Conservation (phyloP, 176 grass and related monocot species). For the Saccharum spontaneum region DNA sequence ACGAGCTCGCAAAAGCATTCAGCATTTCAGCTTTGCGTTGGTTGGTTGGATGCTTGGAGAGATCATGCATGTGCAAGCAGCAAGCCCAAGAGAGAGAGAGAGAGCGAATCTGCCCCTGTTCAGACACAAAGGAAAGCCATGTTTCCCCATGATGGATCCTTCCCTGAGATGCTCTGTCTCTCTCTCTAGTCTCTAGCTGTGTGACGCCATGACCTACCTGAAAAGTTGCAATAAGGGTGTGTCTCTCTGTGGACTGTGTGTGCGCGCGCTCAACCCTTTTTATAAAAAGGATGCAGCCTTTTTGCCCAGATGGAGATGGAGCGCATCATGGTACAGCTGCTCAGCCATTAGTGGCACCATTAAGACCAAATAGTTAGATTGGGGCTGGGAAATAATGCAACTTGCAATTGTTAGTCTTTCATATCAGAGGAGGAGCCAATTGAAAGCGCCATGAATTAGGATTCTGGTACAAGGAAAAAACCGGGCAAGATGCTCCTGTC, state of each 20-base stretch:
- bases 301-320: not conserved
- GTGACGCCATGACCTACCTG: constrained; percentile 20
- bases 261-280: not conserved
- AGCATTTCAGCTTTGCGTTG: not conserved
- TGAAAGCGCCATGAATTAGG: constrained; percentile 38
- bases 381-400: constrained; percentile 6
- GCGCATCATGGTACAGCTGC: constrained; percentile 16
- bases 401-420: constrained; percentile 13
- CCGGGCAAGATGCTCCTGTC: not conserved
- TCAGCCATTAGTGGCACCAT: constrained; percentile 23
- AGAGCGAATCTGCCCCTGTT: constrained; percentile 12
- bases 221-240: constrained; percentile 32
- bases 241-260: not conserved
- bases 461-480: constrained; percentile 20
- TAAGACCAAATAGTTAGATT: constrained; percentile 38
- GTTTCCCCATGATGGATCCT: constrained; percentile 32
- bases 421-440: constrained; percentile 15
- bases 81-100: not conserved
- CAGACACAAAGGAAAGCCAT: constrained; percentile 12
- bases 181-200: not conserved
- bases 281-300: constrained; percentile 31
- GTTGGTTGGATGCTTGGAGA: constrained; percentile 28
- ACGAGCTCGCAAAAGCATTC: constrained; percentile 29
- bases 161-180: constrained; percentile 17
- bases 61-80: not conserved